Percentiles rank a stretch among this genome's conserved stretches.
phyloP scores from a whole-genome alignment of 2,329 filamentous ascomycete species.

The Coniochaeta prunicola region DNA sequence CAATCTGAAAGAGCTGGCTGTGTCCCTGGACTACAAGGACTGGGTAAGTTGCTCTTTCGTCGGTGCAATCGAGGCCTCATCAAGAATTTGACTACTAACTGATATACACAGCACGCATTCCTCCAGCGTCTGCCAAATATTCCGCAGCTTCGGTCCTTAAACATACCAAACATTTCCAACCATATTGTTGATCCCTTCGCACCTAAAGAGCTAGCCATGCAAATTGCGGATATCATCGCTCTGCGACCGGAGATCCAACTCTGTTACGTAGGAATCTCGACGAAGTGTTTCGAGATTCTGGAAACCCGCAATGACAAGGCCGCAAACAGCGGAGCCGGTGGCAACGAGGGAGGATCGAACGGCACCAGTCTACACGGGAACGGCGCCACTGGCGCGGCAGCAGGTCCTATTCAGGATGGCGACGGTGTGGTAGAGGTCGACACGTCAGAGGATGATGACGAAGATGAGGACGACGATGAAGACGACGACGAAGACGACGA shows the following conservation, averaged over 20 bases:
- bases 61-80: neutral
- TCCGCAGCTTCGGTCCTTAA: slow-evolving; percentile 52
- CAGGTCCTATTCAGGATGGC: slow-evolving; percentile 17
- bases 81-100: slow-evolving; percentile 8
- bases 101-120: slow-evolving; percentile 58
- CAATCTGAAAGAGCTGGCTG: slow-evolving; percentile 62
- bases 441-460: slow-evolving; percentile 23
- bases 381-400: slow-evolving; percentile 8
- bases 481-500: slow-evolving; percentile 30
- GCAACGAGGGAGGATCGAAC: slow-evolving; percentile 8
- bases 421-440: slow-evolving; percentile 17
- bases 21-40: slow-evolving; percentile 66
- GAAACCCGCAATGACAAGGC: slow-evolving; percentile 48
- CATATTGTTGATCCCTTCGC: slow-evolving; percentile 31
- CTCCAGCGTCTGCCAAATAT: slow-evolving; percentile 67
- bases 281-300: slow-evolving; percentile 76
- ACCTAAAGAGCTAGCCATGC: slow-evolving; percentile 63
- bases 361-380: neutral
- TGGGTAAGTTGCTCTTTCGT: slow-evolving; percentile 52
- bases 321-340: slow-evolving; percentile 19
- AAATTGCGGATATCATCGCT: slow-evolving; percentile 72
- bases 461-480: slow-evolving; percentile 32
- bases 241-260: slow-evolving; percentile 69
- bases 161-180: slow-evolving; percentile 19
- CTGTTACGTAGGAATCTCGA: slow-evolving; percentile 69